Base-by-base conservation (phyloP, 139 green algal species). In the Chlorella sp. region DNA sequence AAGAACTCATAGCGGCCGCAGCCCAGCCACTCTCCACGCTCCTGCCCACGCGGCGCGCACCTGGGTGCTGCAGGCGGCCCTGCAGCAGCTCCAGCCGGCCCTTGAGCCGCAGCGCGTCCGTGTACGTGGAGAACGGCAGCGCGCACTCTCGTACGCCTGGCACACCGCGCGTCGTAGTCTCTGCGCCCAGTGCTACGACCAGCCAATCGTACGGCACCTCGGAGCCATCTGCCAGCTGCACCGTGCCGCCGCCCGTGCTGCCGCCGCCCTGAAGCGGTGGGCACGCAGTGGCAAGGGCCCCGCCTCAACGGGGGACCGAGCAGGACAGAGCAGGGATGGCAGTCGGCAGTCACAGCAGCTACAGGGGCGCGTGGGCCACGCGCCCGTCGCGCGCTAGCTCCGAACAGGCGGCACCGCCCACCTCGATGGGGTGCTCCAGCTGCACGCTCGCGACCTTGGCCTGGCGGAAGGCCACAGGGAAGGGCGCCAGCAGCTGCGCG, bases 171-270 rank as follows among this genome's bases (percentile, higher is more conserved):
- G 71, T 86, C n/a, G 41, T 76, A 27, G 87, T 88, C 38, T 88
- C 77, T 0, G 87, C 83, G 0, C 95, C 95, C 62, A 98, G 77
- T 0, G 94, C 88, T 35, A 98, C 60, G 50, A 98, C 88, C 50
- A 98, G 90, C 84, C 87, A 96, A 81, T 97, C 94, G 76, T 97
- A 97, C n/a, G 89, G 77, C 45, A 97, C 41, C 1, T 27, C 50
- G 7, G 48, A 48, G 12, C 92, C 92, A 55, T 85, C 78, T 3
- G 66, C 53, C 23, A 96, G 81, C 50, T 76, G 53, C 14, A 96
- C 86, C 23, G 55, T 60, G 23, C 92, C 91, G 17, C 86, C 91
- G 33, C 53, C 79, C 6, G 23, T 29, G 51, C 68, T 80, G 56
- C 66, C 48, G 56, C 65, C 77, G 9, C 80, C 71, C 51, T 66